Conservation (phyloP, 2,329 filamentous ascomycete genomes). For the Penicillium sp. region DNA sequence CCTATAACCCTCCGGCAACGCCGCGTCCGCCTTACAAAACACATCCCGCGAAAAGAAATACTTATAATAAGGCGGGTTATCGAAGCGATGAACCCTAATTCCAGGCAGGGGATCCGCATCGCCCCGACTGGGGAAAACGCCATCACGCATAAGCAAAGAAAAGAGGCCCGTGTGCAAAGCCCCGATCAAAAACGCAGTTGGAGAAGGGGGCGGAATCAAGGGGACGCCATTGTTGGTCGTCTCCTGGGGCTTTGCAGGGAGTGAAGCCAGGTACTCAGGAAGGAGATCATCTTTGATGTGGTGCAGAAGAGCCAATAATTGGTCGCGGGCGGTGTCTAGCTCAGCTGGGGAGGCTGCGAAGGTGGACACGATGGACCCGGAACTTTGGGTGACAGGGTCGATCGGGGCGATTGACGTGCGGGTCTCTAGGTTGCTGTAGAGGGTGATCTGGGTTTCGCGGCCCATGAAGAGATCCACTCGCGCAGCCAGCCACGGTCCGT, state of each 20-base stretch:
- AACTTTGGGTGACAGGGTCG: conserved; percentile 5
- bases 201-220: conserved; percentile 26
- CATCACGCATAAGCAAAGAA: conserved; percentile 23
- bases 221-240: conserved; percentile 7
- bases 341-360: conserved; percentile 7
- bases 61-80: conserved; percentile 34
- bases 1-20: conserved; percentile 31
- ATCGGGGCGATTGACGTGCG: conserved; percentile 19
- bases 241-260: not conserved
- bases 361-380: conserved; percentile 10
- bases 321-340: conserved; percentile 20
- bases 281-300: conserved; percentile 26
- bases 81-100: conserved; percentile 27
- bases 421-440: conserved; percentile 41
- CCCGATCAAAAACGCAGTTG: conserved; percentile 36
- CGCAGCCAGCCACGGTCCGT: conserved; percentile 38
- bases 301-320: conserved; percentile 28
- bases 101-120: conserved; percentile 14
- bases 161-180: conserved; percentile 35
- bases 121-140: conserved; percentile 8
- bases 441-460: conserved; percentile 40
- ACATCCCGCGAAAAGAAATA: conserved; percentile 31
- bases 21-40: conserved; percentile 6
- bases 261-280: conserved; percentile 25
- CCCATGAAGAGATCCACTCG: conserved; percentile 39